Evolutionary conservation across 768 basidiomycete genomes (phyloP), one percentile per base, ranked within the genome.

Genomic region (Trametes cinnabarina): DNA sequence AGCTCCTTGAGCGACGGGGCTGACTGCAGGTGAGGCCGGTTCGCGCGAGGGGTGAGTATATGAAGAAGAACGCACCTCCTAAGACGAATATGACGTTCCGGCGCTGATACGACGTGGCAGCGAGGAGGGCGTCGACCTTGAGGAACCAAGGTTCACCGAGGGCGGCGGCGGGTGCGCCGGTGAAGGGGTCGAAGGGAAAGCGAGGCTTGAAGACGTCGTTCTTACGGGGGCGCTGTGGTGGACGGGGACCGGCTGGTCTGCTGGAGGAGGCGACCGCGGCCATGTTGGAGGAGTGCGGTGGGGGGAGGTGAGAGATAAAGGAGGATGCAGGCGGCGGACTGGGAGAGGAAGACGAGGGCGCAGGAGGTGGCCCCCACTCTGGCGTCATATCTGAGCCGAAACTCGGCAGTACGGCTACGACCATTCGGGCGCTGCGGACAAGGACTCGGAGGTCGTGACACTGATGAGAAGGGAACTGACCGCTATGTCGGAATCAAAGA

Each of bases 81-180:
- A 77, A 54, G 9, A 76, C 65, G 10, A 77, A 66, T 15, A 76
- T 62, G 39, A 76, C 75, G 48, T 74, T 67, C 28, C 71, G 64
- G 14, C 69, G 63, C 15, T 62, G 57, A 2, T 67, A 51, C 2
- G 68, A 53, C 17, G 65, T 58, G 22, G 64, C 50, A 23, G 58
- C 47, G 15, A 66, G 64, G 19, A 68, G 65, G 28, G 25, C 56
- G 47, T 68, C 70, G 39, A 62, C 63, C 51, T 60, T 61, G 28
- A 69, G 62, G 37, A 63, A 65, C 67, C 65, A 75, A 26, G 62
- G 73, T 61, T 69, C 68, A 25, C 67, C 65, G 34, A 67, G 63
- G 39, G 55, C 42, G 35, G 49, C 47, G 53, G 65, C 49, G 54
- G 63, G 47, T 42, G 57, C 28, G 28, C 63, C 57, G 22, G 65